phyloP scores from a whole-genome alignment of 192 early-diverging fungal species.

The Linnemannia schmuckeri region DNA sequence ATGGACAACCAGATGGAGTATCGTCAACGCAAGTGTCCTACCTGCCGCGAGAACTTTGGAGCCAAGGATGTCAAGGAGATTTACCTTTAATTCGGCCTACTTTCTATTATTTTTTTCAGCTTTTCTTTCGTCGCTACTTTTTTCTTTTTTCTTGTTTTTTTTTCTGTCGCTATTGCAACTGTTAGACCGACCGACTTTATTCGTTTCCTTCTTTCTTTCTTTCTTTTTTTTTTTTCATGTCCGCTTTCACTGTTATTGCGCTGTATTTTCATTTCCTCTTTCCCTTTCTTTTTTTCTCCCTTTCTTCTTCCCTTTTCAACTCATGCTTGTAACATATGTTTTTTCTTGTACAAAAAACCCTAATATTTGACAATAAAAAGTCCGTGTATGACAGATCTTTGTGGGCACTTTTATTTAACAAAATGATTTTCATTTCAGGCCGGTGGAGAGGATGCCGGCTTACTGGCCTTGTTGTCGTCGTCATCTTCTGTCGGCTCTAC shows the following conservation, averaged over 20 bases:
- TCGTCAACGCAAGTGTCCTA: constrained; percentile 92
- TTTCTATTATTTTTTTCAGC: neutral
- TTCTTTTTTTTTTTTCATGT: neutral
- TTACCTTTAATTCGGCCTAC: constrained; percentile 69
- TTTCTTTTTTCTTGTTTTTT: neutral
- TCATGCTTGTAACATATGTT: constrained; percentile 17
- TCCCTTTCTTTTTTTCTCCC: neutral
- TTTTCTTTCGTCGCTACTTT: neutral
- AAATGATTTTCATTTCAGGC: too few relatives aligned
- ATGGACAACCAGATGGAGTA: constrained; percentile 87
- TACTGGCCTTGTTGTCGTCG: neutral
- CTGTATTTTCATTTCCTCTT: constrained; percentile 7
- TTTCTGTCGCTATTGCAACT: neutral
- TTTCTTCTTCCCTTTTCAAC: neutral
- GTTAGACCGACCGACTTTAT: neutral
- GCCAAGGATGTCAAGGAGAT: constrained; percentile 85
- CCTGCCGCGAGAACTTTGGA: constrained; percentile 87
- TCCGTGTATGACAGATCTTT: neutral
- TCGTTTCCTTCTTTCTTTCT: neutral
- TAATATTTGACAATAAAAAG: constrained; percentile 16
- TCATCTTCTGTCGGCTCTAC: neutral
- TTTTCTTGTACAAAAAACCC: constrained; percentile 1
- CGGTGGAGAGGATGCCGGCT: neutral
- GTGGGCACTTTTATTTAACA: neutral
- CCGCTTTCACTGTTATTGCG: neutral